These are phyloP conservation scores for Metarhizium guizhouense DNA, from an alignment of 2,329 filamentous ascomycete species.

Conservation along the genomic window DNA sequence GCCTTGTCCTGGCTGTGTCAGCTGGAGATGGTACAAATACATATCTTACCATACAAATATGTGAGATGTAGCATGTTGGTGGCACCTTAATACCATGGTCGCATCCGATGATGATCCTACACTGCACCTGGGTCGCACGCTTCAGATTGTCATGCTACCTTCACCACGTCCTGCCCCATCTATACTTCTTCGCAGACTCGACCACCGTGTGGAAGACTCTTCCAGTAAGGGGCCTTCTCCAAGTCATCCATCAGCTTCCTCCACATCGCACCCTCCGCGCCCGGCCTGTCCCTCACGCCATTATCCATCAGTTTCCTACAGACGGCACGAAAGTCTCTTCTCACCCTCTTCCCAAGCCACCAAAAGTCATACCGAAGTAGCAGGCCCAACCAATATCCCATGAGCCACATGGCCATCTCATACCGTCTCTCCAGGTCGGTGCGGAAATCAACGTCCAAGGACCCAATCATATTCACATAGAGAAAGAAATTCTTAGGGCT, in stretches of 20 bases:
- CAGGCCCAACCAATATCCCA: slow-evolving; percentile 16
- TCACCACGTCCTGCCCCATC: too few species aligned
- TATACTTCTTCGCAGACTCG: neutral
- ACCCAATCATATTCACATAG: slow-evolving; percentile 14
- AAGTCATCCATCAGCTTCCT: slow-evolving; percentile 13
- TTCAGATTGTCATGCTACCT: too few species aligned
- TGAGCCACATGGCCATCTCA: slow-evolving; percentile 15
- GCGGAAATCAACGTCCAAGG: slow-evolving; percentile 12
- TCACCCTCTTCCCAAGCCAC: slow-evolving; percentile 13
- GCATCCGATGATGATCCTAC: too few species aligned
- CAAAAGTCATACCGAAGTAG: slow-evolving; percentile 14
- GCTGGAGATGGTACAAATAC: too few species aligned
- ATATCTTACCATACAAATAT: too few species aligned
- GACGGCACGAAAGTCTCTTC: slow-evolving; percentile 11
- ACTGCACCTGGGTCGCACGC: too few species aligned
- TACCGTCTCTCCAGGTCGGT: slow-evolving; percentile 10
- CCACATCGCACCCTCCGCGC: slow-evolving; percentile 12
- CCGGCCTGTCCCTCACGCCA: slow-evolving; percentile 8
- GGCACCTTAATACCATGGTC: too few species aligned
- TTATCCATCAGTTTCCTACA: slow-evolving; percentile 9
- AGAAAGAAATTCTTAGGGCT: slow-evolving; percentile 9
- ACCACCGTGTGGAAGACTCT: neutral
- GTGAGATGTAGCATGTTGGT: too few species aligned
- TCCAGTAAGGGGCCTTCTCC: slow-evolving; percentile 5
- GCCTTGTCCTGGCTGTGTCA: too few species aligned